Conservation (phyloP, 805 yeast genomes). For the Schizosaccharomyces lindneri region DNA sequence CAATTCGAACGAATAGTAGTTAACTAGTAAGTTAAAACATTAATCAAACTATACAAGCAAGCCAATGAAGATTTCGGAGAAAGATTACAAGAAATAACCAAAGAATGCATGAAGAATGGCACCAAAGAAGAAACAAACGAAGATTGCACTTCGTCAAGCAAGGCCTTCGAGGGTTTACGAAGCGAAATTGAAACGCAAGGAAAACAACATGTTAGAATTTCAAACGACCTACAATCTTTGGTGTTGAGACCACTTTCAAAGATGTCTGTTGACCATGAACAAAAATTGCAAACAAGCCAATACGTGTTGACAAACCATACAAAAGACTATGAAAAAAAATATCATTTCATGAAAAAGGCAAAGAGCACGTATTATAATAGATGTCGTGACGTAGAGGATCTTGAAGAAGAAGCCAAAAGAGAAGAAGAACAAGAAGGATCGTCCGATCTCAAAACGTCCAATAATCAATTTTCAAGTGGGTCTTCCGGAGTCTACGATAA, state of each 20-base stretch:
- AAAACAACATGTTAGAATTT: conserved; percentile 30
- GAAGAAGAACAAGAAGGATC: not conserved
- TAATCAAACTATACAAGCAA: not conserved
- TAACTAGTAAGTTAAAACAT: not conserved
- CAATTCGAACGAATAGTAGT: too few species aligned
- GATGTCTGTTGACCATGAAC: conserved; percentile 54
- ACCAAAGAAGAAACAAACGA: conserved; percentile 3
- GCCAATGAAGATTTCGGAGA: conserved; percentile 18
- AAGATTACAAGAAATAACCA: conserved; percentile 21
- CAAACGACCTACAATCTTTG: conserved; percentile 30
- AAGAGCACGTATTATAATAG: conserved; percentile 48
- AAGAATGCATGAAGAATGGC: conserved; percentile 16
- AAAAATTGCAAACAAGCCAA: conserved; percentile 38
- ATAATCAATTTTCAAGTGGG: not conserved
- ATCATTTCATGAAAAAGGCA: conserved; percentile 28
- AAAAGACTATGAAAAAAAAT: conserved; percentile 25
- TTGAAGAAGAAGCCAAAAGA: conserved; percentile 7
- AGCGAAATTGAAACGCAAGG: conserved; percentile 19
- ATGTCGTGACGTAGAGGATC: conserved; percentile 49
- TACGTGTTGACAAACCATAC: conserved; percentile 26
- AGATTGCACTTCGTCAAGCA: conserved; percentile 20
- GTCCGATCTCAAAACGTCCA: not conserved
- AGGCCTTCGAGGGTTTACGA: conserved; percentile 9
- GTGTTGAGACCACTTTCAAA: conserved; percentile 46
- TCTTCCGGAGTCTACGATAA: not conserved